Percentiles rank a stretch among this genome's conserved stretches.
These are phyloP conservation scores for Aspergillus sp. DNA, from an alignment of 2,329 filamentous ascomycete genomes.

Conservation along the genomic window DNA sequence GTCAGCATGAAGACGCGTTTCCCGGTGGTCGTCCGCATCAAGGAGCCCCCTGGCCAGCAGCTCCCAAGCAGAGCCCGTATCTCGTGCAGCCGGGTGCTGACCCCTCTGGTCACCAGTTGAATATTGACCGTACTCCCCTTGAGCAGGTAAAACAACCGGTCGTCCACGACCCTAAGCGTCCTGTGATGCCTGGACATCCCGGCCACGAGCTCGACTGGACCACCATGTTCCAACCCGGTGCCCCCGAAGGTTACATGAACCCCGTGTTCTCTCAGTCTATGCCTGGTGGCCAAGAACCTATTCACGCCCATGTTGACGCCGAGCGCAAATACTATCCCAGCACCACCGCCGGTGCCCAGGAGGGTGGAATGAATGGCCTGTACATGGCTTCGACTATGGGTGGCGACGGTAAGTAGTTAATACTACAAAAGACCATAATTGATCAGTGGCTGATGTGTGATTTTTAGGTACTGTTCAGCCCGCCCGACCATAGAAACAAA, in stretches of 20 bases:
- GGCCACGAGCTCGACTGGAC: slow-evolving; percentile 70
- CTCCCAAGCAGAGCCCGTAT: slow-evolving; percentile 46
- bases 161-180: slow-evolving; percentile 42
- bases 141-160: slow-evolving; percentile 45
- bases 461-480: slow-evolving; percentile 54
- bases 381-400: slow-evolving; percentile 50
- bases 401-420: slow-evolving; percentile 44
- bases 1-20: slow-evolving; percentile 37
- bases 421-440: neutral
- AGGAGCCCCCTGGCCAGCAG: slow-evolving; percentile 44
- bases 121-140: slow-evolving; percentile 44
- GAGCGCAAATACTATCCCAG: slow-evolving; percentile 55
- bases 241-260: slow-evolving; percentile 65
- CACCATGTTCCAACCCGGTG: slow-evolving; percentile 74
- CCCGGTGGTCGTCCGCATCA: slow-evolving; percentile 38
- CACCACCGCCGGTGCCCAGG: slow-evolving; percentile 42
- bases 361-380: slow-evolving; percentile 47
- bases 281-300: slow-evolving; percentile 67
- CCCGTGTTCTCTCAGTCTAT: slow-evolving; percentile 64
- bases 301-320: slow-evolving; percentile 64
- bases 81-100: slow-evolving; percentile 43
- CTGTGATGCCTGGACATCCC: slow-evolving; percentile 61
- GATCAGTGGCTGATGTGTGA: neutral
- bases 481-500: slow-evolving; percentile 52
- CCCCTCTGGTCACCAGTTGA: slow-evolving; percentile 42